Conservation (phyloP, 352 stramenopile genomes). For the Phytophthora aleatoria region DNA sequence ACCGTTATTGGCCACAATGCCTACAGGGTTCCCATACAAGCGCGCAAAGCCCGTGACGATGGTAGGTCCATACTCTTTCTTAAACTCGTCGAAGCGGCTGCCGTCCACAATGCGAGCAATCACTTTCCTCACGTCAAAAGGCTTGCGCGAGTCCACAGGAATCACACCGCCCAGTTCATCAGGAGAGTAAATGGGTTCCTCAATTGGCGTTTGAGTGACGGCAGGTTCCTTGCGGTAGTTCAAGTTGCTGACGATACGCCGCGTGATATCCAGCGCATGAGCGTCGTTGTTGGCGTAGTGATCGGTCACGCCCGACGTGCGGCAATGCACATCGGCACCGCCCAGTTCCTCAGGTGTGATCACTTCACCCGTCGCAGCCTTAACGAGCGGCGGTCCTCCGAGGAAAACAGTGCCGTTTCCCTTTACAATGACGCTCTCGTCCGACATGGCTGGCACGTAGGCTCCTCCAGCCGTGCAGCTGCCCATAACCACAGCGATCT, state of each 20-base stretch:
- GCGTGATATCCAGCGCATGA: slow-evolving; percentile 92
- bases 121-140: slow-evolving; percentile 96
- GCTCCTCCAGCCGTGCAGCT: slow-evolving; percentile 97
- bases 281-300: slow-evolving; percentile 96
- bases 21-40: slow-evolving; percentile 94
- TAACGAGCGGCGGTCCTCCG: slow-evolving; percentile 96
- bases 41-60: slow-evolving; percentile 97
- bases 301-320: slow-evolving; percentile 95
- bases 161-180: slow-evolving; percentile 95
- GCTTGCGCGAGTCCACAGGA: slow-evolving; percentile 93
- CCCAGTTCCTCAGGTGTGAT: slow-evolving; percentile 96
- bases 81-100: slow-evolving; percentile 98
- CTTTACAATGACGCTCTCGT: slow-evolving; percentile 98
- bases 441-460: slow-evolving; percentile 97
- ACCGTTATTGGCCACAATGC: slow-evolving; percentile 99
- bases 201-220: slow-evolving; percentile 63
- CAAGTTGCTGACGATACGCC: slow-evolving; percentile 93
- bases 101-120: slow-evolving; percentile 97
- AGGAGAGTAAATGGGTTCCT: slow-evolving; percentile 93
- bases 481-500: slow-evolving; percentile 98
- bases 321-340: slow-evolving; percentile 92
- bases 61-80: slow-evolving; percentile 95
- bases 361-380: slow-evolving; percentile 97
- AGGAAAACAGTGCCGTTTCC: slow-evolving; percentile 98
- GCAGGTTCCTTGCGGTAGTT: slow-evolving; percentile 62